These are phyloP conservation scores for Amorphotheca resinae DNA, from an alignment of 495 filamentous ascomycete species.

Conservation along the genomic window DNA sequence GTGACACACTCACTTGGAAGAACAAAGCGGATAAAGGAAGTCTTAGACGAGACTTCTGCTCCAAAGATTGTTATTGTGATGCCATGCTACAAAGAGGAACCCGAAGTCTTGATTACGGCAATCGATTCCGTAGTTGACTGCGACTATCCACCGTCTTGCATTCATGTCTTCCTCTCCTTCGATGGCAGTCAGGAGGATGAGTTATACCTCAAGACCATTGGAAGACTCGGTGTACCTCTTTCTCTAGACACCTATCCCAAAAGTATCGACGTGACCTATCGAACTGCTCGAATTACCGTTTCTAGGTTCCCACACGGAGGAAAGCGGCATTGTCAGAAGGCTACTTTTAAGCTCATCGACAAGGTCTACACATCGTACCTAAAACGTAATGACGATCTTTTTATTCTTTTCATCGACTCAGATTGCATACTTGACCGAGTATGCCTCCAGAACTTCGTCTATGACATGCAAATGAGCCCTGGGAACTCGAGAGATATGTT, in stretches of 20 bases:
- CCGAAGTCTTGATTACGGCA: conserved; percentile 74
- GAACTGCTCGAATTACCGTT: conserved; percentile 71
- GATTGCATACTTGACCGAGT: conserved; percentile 91
- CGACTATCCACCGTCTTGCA: conserved; percentile 86
- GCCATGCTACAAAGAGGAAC: conserved; percentile 93
- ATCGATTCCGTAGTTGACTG: conserved; percentile 88
- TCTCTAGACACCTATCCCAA: conserved; percentile 67
- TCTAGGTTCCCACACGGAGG: conserved; percentile 91
- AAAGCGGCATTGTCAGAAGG: conserved; percentile 88
- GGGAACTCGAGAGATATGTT: conserved; percentile 89
- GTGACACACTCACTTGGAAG: conserved; percentile 77
- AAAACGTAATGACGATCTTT: conserved; percentile 80
- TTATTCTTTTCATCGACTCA: conserved; percentile 95
- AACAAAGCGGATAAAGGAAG: conserved; percentile 67
- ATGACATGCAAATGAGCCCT: conserved; percentile 96
- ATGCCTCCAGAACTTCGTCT: conserved; percentile 96
- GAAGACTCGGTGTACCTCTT: conserved; percentile 74
- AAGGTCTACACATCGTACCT: conserved; percentile 85
- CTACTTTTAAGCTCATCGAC: conserved; percentile 89
- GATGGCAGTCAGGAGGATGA: conserved; percentile 85
- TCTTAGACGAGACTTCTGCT: conserved; percentile 71
- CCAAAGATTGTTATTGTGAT: conserved; percentile 96
- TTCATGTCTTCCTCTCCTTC: conserved; percentile 94
- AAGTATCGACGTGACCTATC: conserved; percentile 84
- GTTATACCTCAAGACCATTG: conserved; percentile 77